phyloP scores from a whole-genome alignment of 495 filamentous ascomycete genomes.

The Oidiodendron maius region DNA sequence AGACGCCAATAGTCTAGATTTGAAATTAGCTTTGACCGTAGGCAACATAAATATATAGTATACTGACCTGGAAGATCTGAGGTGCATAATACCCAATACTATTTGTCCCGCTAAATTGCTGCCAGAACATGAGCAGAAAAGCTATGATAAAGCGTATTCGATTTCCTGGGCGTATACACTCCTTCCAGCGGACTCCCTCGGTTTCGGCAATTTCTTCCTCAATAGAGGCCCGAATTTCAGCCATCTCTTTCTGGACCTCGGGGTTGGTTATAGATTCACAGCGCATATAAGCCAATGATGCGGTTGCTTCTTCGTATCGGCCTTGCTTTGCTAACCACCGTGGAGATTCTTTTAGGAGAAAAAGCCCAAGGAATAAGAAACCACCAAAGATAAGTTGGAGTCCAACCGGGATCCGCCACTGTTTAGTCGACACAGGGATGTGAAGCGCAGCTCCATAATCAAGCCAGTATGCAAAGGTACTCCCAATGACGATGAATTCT shows the following conservation, averaged over 20 bases:
- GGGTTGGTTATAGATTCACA: not conserved
- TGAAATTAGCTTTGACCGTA: too few relatives aligned
- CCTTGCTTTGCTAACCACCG: slow-evolving; percentile 11
- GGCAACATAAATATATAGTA: too few relatives aligned
- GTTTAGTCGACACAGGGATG: slow-evolving; percentile 18
- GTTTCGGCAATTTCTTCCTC: slow-evolving; percentile 18
- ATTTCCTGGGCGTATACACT: slow-evolving; percentile 14
- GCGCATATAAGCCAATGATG: slow-evolving; percentile 9
- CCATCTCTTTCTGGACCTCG: slow-evolving; percentile 14
- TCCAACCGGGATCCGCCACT: slow-evolving; percentile 44
- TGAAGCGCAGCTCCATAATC: slow-evolving; percentile 37
- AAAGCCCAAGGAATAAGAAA: slow-evolving; percentile 6
- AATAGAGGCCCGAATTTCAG: slow-evolving; percentile 19
- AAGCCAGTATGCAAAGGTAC: slow-evolving; percentile 46
- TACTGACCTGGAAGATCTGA: slow-evolving; percentile 46
- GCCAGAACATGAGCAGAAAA: slow-evolving; percentile 45
- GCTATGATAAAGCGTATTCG: slow-evolving; percentile 35
- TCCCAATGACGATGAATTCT: slow-evolving; percentile 28
- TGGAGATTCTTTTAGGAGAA: slow-evolving; percentile 15
- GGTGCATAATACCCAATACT: slow-evolving; percentile 46
- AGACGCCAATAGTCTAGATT: slow-evolving; percentile 40
- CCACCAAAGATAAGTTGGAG: slow-evolving; percentile 15
- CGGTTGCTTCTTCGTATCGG: slow-evolving; percentile 10
- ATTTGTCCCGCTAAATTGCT: slow-evolving; percentile 49
- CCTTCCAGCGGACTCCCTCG: slow-evolving; percentile 18